Conservation (phyloP, 495 filamentous ascomycete species). For the Pseudoneurospora amorphoporcata region DNA sequence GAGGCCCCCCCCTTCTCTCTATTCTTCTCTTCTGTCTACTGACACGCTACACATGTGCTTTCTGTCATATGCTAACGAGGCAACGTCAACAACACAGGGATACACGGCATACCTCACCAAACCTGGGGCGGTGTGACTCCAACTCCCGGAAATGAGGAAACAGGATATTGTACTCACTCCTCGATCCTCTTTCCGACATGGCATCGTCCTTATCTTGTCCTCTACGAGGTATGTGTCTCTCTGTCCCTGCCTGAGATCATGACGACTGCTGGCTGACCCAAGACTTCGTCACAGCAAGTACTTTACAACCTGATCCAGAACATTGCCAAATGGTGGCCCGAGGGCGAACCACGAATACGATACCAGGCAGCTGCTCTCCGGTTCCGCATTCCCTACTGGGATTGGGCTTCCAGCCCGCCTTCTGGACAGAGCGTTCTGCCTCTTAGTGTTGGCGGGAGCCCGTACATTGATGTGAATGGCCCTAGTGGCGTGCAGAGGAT, state of each 20-base stretch:
- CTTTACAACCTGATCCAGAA: constrained; percentile 39
- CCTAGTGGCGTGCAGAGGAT: constrained; percentile 46
- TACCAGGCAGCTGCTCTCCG: constrained; percentile 39
- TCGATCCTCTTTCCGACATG: constrained; percentile 59
- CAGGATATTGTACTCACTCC: constrained; percentile 56
- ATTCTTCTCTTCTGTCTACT: constrained; percentile 1
- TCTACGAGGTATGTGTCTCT: constrained; percentile 49
- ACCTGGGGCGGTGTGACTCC: constrained; percentile 47
- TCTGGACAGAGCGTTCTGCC: constrained; percentile 39
- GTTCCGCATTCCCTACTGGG: constrained; percentile 60
- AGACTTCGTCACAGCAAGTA: constrained; percentile 37
- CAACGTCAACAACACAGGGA: constrained; percentile 30
- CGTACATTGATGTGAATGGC: constrained; percentile 36
- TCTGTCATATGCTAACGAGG: not conserved
- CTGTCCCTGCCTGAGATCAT: constrained; percentile 9
- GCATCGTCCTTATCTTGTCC: constrained; percentile 60
- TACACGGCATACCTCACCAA: constrained; percentile 52
- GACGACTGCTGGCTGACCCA: not conserved
- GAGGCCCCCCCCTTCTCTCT: not conserved
- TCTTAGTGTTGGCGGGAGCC: constrained; percentile 31
- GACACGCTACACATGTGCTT: not conserved
- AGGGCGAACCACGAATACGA: constrained; percentile 27
- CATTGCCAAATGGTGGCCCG: constrained; percentile 45
- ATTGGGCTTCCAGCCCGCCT: constrained; percentile 50
- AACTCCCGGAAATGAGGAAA: constrained; percentile 31